These are phyloP conservation scores for Bondarzewia mesenterica DNA, from an alignment of 1,284 basidiomycete species.

Conservation along the genomic window DNA sequence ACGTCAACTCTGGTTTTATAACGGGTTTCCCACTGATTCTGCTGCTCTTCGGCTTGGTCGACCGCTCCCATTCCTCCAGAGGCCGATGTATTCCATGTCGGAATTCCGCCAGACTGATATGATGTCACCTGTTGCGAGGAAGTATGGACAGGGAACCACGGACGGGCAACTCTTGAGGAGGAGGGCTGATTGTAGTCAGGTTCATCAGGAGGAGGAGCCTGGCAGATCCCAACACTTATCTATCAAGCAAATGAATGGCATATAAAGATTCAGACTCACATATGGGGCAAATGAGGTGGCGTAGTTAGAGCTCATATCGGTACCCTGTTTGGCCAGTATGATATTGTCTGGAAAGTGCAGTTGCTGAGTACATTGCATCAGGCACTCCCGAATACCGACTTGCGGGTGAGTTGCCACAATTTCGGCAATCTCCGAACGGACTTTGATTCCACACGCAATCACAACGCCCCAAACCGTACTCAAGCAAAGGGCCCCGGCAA, in stretches of 20 bases:
- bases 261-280: constrained; percentile 25
- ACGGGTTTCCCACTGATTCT: constrained; percentile 67
- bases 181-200: constrained; percentile 24
- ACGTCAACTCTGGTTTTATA: constrained; percentile 66
- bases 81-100: constrained; percentile 44
- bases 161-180: constrained; percentile 26
- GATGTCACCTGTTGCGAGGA: constrained; percentile 31
- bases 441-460: constrained; percentile 11
- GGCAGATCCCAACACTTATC: neutral
- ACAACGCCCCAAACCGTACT: neutral
- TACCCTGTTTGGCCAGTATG: no score
- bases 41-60: constrained; percentile 40
- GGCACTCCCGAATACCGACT: no score
- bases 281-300: constrained; percentile 43
- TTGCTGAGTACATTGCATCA: no score
- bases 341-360: no score
- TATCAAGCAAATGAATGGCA: neutral
- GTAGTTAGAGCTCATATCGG: constrained; percentile 23
- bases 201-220: constrained; percentile 59
- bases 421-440: constrained; percentile 11
- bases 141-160: constrained; percentile 50
- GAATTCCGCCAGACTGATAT: constrained; percentile 67
- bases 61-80: constrained; percentile 29
- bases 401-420: no score
- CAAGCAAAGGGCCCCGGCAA: constrained; percentile 4